Percentiles rank a stretch among this genome's conserved stretches.
Conservation (phyloP, 1,284 basidiomycete genomes). For the Tranzscheliella williamsii region DNA sequence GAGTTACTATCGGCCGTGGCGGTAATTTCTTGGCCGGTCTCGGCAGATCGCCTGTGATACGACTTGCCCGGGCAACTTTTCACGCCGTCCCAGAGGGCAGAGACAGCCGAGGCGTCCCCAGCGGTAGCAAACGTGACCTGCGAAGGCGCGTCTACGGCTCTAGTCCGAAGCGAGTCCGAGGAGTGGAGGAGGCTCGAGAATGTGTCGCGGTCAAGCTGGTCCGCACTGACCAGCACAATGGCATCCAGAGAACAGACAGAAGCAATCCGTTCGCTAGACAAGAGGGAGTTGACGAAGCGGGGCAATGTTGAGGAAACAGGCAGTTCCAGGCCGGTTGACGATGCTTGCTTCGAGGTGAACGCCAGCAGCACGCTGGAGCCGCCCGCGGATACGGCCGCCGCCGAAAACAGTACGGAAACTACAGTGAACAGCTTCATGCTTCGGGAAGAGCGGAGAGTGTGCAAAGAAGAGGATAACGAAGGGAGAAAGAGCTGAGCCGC, state of each 20-base stretch:
- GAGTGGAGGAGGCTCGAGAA: constrained; percentile 27
- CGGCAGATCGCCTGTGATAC: too few relatives aligned
- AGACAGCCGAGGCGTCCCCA: not conserved
- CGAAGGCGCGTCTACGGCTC: constrained; percentile 26
- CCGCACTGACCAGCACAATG: constrained; percentile 11
- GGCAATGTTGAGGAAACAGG: constrained; percentile 8
- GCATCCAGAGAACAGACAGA: constrained; percentile 22
- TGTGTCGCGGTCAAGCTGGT: constrained; percentile 6
- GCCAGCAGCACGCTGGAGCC: constrained; percentile 20
- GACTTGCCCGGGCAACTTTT: not conserved
- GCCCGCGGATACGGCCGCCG: constrained; percentile 17
- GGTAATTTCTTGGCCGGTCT: too few relatives aligned
- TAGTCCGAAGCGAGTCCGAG: constrained; percentile 16
- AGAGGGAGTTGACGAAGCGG: constrained; percentile 17
- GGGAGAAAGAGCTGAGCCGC: too few relatives aligned
- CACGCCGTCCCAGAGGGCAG: not conserved
- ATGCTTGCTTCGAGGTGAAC: constrained; percentile 21
- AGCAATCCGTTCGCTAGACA: constrained; percentile 1
- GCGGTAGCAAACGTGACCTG: constrained; percentile 24
- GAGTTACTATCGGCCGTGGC: too few relatives aligned
- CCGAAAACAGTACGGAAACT: constrained; percentile 13
- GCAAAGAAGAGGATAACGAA: too few relatives aligned
- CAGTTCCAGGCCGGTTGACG: constrained; percentile 8
- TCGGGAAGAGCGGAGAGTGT: too few relatives aligned
- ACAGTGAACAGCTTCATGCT: constrained; percentile 1